Evolutionary conservation across 306 rosid species (phyloP).

Genomic region (Vigna mungo): DNA sequence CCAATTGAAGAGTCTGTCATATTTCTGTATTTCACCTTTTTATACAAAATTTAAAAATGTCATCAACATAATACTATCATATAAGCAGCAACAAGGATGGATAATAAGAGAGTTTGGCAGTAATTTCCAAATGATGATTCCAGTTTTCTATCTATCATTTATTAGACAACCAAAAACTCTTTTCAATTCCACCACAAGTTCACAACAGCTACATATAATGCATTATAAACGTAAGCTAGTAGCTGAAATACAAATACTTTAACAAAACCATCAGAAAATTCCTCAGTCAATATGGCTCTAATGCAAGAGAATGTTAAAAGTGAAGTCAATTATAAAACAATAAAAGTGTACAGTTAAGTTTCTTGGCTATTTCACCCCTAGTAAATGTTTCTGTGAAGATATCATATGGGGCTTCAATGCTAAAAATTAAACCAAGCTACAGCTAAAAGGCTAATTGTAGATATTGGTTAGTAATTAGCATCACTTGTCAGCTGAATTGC

Average conservation of each 20-base stretch:
- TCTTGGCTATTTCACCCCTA: neutral
- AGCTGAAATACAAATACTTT: slow-evolving; percentile 20
- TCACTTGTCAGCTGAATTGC: slow-evolving; percentile 32
- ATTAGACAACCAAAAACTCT: slow-evolving; percentile 1
- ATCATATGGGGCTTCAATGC: slow-evolving; percentile 25
- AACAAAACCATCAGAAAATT: slow-evolving; percentile 4
- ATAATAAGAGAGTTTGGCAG: slow-evolving; percentile 1
- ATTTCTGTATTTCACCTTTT: neutral
- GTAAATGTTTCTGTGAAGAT: slow-evolving; percentile 6
- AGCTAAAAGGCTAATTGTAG: slow-evolving; percentile 12
- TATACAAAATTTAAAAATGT: neutral
- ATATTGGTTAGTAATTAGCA: slow-evolving; percentile 1
- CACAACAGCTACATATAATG: slow-evolving; percentile 18
- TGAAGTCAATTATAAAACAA: slow-evolving; percentile 18
- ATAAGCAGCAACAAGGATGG: neutral
- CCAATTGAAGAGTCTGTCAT: slow-evolving; percentile 25
- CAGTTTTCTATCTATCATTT: slow-evolving; percentile 2
- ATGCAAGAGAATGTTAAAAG: slow-evolving; percentile 35
- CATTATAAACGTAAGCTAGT: slow-evolving; percentile 1
- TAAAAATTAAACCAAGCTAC: slow-evolving; percentile 16
- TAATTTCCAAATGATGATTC: slow-evolving; percentile 22
- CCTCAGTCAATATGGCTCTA: neutral
- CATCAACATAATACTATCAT: slow-evolving; percentile 15
- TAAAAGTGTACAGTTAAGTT: neutral
- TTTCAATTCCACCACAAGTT: slow-evolving; percentile 21